Base-by-base conservation (phyloP, 1,284 basidiomycete species). In the Ceratobasidium sp. region DNA sequence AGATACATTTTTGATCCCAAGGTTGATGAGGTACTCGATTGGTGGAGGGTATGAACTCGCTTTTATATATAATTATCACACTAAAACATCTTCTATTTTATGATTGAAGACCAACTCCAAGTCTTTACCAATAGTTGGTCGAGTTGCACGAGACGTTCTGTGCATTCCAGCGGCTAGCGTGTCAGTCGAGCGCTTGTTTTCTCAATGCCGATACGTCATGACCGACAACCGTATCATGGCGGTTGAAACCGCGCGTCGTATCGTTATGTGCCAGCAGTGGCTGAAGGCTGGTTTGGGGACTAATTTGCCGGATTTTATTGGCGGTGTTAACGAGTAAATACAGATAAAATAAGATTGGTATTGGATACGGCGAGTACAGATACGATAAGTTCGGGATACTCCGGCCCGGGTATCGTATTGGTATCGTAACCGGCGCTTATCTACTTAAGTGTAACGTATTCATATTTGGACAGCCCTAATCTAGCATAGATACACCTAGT, bases 171-270 rank as follows among this genome's bases (percentile, higher is more conserved):
- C 57, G 12, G 62, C 70, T 9, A 78, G 69, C 33, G 64, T 78
- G 20, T 78, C 61, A 6, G 77, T 67, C 2, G 77, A 78, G 48
- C 48, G 69, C 6, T 38, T 78, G 10, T 78, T 78, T 38, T 78
- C 77, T 6, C 62, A 66, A 28, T 78, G 77, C 61, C 48, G 44
- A 44, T 44, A 59, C n/a, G 40, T 67, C 1, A 65, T 78, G 59
- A 48, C 77, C 3, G 77, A 78, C 48, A 23, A 52, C 20, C 44
- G 61, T 7, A 54, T 54, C 23, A 77, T 77, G 75, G 40, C 65
- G 4, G 52, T 56, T 26, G 23, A 59, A 38, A 77, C 66, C 3
- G 75, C 65, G 26, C 12, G 64, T 1, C 28, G n/a, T 9, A 57
- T 46, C 6, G 20, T 77, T 23, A 26, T 23, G 20, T 57, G 62